These are phyloP conservation scores for Fraxinus latifolia DNA, from an alignment of 305 asterid genomes.

Conservation along the genomic window DNA sequence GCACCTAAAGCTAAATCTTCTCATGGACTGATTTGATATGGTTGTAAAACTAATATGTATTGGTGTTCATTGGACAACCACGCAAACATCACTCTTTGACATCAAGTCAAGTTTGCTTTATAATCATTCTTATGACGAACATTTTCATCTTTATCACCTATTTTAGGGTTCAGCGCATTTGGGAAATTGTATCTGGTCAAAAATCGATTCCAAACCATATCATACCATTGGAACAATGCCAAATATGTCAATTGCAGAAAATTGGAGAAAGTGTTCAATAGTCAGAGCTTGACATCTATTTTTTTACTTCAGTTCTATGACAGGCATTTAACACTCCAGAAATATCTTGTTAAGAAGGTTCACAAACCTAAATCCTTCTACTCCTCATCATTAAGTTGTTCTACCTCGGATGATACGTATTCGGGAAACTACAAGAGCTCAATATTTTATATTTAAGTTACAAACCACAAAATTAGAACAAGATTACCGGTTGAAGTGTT, in stretches of 20 bases:
- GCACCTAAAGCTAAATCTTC: background rate
- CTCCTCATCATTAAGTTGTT: background rate
- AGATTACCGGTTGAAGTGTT: background rate
- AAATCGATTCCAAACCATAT: background rate
- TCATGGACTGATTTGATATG: background rate
- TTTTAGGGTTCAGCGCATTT: background rate
- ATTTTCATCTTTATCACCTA: background rate
- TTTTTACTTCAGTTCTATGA: background rate
- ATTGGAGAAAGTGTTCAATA: background rate
- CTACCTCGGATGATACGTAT: background rate
- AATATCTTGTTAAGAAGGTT: background rate
- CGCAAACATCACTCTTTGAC: background rate
- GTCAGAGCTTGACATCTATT: background rate
- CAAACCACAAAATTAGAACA: background rate
- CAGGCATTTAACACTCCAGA: background rate
- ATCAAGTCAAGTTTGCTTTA: background rate
- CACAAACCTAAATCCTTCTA: background rate
- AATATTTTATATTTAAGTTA: background rate
- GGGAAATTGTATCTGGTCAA: background rate
- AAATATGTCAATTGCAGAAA: background rate
- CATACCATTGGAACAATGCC: background rate
- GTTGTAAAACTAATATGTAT: background rate
- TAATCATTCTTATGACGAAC: background rate
- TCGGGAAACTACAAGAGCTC: background rate
- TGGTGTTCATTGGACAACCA: background rate